phyloP scores from a whole-genome alignment of 768 basidiomycete genomes.

The Royoungia palumana region DNA sequence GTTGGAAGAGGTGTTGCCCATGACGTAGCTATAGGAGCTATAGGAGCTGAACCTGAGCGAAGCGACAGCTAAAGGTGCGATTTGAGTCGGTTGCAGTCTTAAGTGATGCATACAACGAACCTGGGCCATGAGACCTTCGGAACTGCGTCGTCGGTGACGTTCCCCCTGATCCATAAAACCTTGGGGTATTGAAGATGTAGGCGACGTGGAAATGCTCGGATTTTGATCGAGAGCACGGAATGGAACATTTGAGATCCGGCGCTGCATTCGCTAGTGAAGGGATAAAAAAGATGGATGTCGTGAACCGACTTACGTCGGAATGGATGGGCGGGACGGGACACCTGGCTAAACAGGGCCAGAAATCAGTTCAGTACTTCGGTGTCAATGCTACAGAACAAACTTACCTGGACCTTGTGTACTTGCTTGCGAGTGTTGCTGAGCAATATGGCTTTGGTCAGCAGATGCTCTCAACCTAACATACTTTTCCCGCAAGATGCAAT shows the following conservation, averaged over 20 bases:
- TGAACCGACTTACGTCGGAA: slow-evolving; percentile 11
- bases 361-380: background rate
- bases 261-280: background rate
- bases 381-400: background rate
- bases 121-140: slow-evolving; percentile 16
- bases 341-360: background rate
- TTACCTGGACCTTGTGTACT: slow-evolving; percentile 9
- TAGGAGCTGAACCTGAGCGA: slow-evolving; percentile 8
- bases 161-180: slow-evolving; percentile 5
- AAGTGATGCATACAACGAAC: slow-evolving; percentile 13
- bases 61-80: slow-evolving; percentile 7
- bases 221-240: slow-evolving; percentile 5
- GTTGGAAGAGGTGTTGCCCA: slow-evolving; percentile 20
- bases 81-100: background rate
- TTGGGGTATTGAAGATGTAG: slow-evolving; percentile 3
- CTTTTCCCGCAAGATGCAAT: slow-evolving; percentile 19
- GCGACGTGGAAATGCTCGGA: slow-evolving; percentile 3
- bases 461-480: slow-evolving; percentile 16
- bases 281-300: background rate
- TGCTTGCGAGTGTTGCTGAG: slow-evolving; percentile 10
- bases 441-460: slow-evolving; percentile 1
- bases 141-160: slow-evolving; percentile 11
- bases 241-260: background rate
- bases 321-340: slow-evolving; percentile 3
- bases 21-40: slow-evolving; percentile 12